Conservation (phyloP, 2,329 filamentous ascomycete genomes). For the Hypoxylon sp. region DNA sequence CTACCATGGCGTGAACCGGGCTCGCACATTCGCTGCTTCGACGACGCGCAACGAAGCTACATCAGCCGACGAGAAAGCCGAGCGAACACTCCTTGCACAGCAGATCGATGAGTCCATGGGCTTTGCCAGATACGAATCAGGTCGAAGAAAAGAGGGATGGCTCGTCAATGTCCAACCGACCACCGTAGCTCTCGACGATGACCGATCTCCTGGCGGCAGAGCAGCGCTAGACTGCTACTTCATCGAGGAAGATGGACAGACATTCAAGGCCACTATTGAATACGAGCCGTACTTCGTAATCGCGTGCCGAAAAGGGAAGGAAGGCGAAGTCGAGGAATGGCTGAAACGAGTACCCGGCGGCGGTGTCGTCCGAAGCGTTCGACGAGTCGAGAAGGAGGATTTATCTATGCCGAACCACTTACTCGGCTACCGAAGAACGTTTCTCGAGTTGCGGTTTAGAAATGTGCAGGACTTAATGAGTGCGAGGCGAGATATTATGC, state of each 20-base stretch:
- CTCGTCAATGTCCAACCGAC: constrained; percentile 96
- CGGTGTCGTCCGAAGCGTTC: constrained; percentile 84
- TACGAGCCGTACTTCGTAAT: constrained; percentile 98
- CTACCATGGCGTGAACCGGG: constrained; percentile 76
- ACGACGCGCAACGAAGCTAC: constrained; percentile 85
- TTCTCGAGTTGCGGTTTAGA: constrained; percentile 87
- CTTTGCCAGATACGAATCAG: constrained; percentile 91
- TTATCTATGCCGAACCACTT: constrained; percentile 95
- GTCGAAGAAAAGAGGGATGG: constrained; percentile 86
- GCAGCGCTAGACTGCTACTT: constrained; percentile 98
- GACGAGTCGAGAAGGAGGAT: constrained; percentile 90
- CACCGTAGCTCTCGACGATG: constrained; percentile 78
- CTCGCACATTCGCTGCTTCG: constrained; percentile 85
- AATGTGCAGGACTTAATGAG: constrained; percentile 90
- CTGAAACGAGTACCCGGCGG: constrained; percentile 82
- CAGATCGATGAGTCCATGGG: constrained; percentile 96
- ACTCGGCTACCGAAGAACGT: constrained; percentile 88
- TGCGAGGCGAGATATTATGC: constrained; percentile 87
- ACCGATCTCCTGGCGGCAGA: constrained; percentile 84
- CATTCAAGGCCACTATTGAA: constrained; percentile 96
- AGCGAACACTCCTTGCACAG: constrained; percentile 85
- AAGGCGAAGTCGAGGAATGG: constrained; percentile 97
- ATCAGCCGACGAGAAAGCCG: constrained; percentile 92
- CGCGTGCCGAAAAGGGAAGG: constrained; percentile 87
- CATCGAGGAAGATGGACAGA: constrained; percentile 87